Conservation (phyloP, 2,329 filamentous ascomycete genomes). For the Curvularia verruculosa region DNA sequence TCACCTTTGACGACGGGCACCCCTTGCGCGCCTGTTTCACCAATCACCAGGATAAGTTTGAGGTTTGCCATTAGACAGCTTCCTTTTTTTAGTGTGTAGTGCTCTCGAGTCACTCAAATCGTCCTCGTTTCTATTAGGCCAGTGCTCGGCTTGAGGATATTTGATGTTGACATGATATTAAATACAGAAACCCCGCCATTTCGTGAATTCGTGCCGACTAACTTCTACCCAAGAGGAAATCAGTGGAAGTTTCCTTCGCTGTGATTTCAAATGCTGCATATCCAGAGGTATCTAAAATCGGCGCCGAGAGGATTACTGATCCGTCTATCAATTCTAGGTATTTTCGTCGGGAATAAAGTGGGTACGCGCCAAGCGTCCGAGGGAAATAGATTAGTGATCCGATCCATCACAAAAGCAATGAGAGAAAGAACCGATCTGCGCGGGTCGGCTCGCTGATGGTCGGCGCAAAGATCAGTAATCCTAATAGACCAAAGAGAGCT, state of each 20-base stretch:
- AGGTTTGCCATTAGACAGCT: neutral
- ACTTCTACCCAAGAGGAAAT: neutral
- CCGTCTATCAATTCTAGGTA: neutral
- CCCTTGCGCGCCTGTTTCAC: constrained; percentile 35
- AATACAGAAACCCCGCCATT: neutral
- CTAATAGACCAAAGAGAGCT: neutral
- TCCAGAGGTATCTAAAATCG: neutral
- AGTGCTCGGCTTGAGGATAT: neutral
- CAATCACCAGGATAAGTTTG: constrained; percentile 26
- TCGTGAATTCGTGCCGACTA: neutral
- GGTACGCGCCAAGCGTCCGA: neutral
- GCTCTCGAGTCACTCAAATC: neutral
- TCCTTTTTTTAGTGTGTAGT: neutral
- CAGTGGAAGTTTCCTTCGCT: neutral
- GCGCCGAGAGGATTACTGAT: neutral
- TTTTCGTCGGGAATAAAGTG: neutral
- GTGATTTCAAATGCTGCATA: neutral
- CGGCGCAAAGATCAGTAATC: neutral
- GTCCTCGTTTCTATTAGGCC: neutral
- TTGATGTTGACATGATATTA: neutral
- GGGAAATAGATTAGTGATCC: neutral
- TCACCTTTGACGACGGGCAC: constrained; percentile 22
- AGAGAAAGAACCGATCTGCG: neutral
- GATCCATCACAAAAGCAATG: neutral
- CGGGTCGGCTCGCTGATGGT: neutral